These are phyloP conservation scores for barley (Hordeum vulgare) DNA, from an alignment of 176 grass and related monocot genomes.

Conservation along the genomic window DNA sequence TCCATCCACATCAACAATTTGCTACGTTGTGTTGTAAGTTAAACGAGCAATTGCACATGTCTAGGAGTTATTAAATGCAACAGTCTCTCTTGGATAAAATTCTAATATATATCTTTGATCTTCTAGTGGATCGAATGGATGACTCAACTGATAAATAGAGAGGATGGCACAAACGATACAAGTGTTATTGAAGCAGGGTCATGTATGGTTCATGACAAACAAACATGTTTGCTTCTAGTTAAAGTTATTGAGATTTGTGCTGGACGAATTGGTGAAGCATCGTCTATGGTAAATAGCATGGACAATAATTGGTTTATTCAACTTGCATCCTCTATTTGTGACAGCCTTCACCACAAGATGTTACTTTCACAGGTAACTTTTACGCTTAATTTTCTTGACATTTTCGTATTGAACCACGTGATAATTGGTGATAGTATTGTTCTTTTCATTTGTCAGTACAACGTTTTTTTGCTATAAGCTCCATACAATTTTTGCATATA, in stretches of 20 bases:
- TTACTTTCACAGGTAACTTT: conserved; percentile 24
- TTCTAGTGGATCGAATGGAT: conserved; percentile 78
- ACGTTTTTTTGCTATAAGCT: not conserved
- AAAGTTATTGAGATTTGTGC: conserved; percentile 69
- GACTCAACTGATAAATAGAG: conserved; percentile 16
- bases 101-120: not conserved
- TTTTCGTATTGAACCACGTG: not conserved
- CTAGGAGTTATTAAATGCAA: not conserved
- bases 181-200: not conserved
- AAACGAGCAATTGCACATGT: not conserved
- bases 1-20: conserved; percentile 12
- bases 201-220: conserved; percentile 15
- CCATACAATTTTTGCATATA: not conserved
- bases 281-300: not conserved
- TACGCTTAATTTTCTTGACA: not conserved
- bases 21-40: conserved; percentile 46
- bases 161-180: not conserved
- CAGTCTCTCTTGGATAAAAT: not conserved
- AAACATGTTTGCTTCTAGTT: conserved; percentile 53
- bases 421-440: not conserved
- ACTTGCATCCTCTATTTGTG: conserved; percentile 34
- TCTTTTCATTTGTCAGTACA: not conserved
- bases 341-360: conserved; percentile 15
- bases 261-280: conserved; percentile 22
- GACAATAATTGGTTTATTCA: conserved; percentile 21